A percentile compares a stretch with the other conserved stretches of the same genome.
Conservation (phyloP, 805 yeast species). For the Grigorovia yakushimaensis region DNA sequence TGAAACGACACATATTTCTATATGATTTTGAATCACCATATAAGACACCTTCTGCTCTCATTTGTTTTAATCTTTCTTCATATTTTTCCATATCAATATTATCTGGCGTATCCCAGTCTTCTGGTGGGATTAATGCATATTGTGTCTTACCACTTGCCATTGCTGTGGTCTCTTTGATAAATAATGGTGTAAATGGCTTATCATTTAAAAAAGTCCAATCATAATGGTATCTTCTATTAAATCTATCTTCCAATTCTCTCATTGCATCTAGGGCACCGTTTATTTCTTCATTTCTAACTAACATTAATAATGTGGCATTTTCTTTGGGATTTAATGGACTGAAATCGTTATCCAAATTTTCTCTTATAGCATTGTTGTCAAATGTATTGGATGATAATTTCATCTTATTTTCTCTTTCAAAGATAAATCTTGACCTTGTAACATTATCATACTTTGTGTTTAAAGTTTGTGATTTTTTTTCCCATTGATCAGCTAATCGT, state of each 20-base stretch:
- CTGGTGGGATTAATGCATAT: slow-evolving; percentile 55
- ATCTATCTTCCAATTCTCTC: slow-evolving; percentile 68
- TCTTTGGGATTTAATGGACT: slow-evolving; percentile 7
- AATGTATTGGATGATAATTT: slow-evolving; percentile 24
- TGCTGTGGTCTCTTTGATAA: slow-evolving; percentile 47
- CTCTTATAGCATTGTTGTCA: slow-evolving; percentile 9
- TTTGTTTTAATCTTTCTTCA: slow-evolving; percentile 36
- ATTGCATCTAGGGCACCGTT: slow-evolving; percentile 66
- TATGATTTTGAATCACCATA: slow-evolving; percentile 62
- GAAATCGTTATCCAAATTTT: neutral
- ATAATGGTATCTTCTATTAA: slow-evolving; percentile 55
- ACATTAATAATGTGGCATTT: slow-evolving; percentile 83
- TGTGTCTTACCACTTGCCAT: slow-evolving; percentile 56
- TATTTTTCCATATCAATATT: slow-evolving; percentile 55
- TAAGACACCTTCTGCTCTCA: slow-evolving; percentile 40
- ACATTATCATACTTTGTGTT: slow-evolving; percentile 1
- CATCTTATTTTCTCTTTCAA: slow-evolving; percentile 1
- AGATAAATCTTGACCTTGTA: neutral
- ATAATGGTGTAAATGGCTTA: slow-evolving; percentile 54
- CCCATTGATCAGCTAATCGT: neutral
- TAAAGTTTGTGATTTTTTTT: neutral
- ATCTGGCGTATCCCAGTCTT: slow-evolving; percentile 73
- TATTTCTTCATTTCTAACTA: slow-evolving; percentile 74
- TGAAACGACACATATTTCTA: slow-evolving; percentile 93
- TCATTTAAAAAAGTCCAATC: slow-evolving; percentile 78